Evolutionary conservation across 2,329 filamentous ascomycete genomes (phyloP), one percentile per base, ranked within the genome.

Genomic region (Claviceps arundinis): DNA sequence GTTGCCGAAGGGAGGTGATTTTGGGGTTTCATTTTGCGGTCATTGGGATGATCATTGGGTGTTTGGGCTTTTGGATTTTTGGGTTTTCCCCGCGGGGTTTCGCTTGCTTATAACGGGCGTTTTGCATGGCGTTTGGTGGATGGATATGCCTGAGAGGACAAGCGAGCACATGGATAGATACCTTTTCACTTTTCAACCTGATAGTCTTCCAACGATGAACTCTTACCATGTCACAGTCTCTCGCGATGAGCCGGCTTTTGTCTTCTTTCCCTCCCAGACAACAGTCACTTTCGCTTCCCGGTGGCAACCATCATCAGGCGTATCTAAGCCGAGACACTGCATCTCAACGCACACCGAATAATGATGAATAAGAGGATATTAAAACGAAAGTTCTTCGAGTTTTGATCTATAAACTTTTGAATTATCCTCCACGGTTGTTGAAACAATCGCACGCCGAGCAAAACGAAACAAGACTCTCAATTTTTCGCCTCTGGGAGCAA

Each of bases 1-100:
- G 77, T 79, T 7, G 68, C 76, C 24, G 62, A 62, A 26, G 60
- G 62, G 37, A 60, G 62, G 17, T 48, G 41, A 51, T 4, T 9
- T 13, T 22, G 43, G 1, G 13, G 2, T 34, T 19, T 48, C 37
- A 30, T 14, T 37, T 43, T 30, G 38, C 16, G 7, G 11, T 14
- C 22, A 4, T 52, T 48, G 7, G 2, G 11, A 9, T 19, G 38
- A 2, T 30, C 26, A 30, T 17, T 42, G 19, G n/a, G 16, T 17
- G 14, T 37, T 34, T 34, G 8, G 30, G 17, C 11, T 50, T 49
- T 30, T 24, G 16, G 9, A 7, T 2, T 14, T 9, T 16, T 24
- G 16, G 9, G 13, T 2, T 14, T 9, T 16, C 6, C n/a, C 4
- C 11, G 2, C 1, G 5, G 37, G 37, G 14, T n/a, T n/a, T 47